These are phyloP conservation scores for Coemansia sp. DNA, from an alignment of 192 early-diverging fungal genomes.

Conservation along the genomic window DNA sequence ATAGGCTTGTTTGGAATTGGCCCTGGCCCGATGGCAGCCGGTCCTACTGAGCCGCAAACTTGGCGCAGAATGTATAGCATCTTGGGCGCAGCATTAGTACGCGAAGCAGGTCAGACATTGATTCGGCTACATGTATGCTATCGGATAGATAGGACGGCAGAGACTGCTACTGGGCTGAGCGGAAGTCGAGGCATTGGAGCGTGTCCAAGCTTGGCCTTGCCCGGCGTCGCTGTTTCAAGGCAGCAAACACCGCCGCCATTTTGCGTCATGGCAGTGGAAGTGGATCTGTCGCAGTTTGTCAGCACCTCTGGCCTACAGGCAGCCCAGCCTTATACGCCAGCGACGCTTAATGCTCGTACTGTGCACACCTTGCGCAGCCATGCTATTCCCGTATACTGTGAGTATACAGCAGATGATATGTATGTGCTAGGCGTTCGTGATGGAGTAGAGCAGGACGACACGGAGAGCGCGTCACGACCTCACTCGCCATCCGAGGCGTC, in stretches of 20 bases:
- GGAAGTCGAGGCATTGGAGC: neutral
- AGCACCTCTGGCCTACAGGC: neutral
- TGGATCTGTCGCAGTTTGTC: conserved; percentile 6
- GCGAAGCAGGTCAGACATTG: neutral
- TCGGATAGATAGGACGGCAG: neutral
- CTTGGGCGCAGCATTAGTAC: conserved; percentile 18
- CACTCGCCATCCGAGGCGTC: neutral
- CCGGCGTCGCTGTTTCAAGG: neutral
- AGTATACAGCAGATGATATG: conserved; percentile 9
- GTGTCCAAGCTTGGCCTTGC: neutral
- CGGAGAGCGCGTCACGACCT: conserved; percentile 19
- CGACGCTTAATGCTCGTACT: neutral
- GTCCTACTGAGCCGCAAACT: conserved; percentile 4
- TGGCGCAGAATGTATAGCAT: conserved; percentile 28
- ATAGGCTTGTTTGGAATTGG: conserved; percentile 33
- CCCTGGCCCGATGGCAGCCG: conserved; percentile 28
- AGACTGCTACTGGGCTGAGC: neutral
- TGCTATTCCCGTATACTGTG: conserved; percentile 48
- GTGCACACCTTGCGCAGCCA: conserved; percentile 40
- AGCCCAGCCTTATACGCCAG: neutral
- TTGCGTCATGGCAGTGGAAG: conserved; percentile 32
- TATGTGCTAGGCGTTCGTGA: conserved; percentile 39
- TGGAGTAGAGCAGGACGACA: conserved; percentile 42
- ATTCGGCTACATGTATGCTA: conserved; percentile 34
- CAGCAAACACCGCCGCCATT: conserved; percentile 16